These are phyloP conservation scores for Fagopyrum homotropicum DNA, from an alignment of 148 eudicot species.

Conservation along the genomic window DNA sequence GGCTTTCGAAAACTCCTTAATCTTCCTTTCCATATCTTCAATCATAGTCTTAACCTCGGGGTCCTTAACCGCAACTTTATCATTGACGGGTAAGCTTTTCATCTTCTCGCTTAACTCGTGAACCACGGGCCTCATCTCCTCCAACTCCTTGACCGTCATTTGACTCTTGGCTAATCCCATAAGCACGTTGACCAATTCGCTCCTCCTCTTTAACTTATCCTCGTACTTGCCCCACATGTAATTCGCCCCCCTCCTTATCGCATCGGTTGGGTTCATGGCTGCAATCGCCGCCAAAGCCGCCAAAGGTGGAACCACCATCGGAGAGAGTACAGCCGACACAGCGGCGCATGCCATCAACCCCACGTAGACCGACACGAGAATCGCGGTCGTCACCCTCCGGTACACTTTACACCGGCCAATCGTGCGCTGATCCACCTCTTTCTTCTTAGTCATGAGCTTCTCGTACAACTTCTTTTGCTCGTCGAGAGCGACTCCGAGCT, in stretches of 20 bases:
- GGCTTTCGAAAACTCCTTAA: neutral
- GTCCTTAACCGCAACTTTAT: neutral
- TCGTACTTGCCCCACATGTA: neutral
- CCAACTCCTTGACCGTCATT: neutral
- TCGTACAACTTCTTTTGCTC: neutral
- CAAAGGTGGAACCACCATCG: neutral
- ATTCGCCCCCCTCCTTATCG: neutral
- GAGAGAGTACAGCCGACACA: neutral
- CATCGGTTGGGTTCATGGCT: neutral
- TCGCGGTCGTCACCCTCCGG: neutral
- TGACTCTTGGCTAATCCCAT: neutral
- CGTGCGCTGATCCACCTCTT: neutral
- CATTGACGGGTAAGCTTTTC: neutral
- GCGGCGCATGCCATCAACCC: neutral
- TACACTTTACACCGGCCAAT: neutral
- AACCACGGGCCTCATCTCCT: neutral
- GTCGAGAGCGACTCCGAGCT: neutral
- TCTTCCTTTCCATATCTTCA: neutral
- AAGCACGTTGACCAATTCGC: neutral
- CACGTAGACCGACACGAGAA: neutral
- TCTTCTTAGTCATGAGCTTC: neutral
- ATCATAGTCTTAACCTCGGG: neutral
- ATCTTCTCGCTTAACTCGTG: neutral
- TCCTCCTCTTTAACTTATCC: neutral
- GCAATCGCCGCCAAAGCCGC: neutral